Conservation (phyloP, 495 filamentous ascomycete species). For the Daldinia vernicosa region DNA sequence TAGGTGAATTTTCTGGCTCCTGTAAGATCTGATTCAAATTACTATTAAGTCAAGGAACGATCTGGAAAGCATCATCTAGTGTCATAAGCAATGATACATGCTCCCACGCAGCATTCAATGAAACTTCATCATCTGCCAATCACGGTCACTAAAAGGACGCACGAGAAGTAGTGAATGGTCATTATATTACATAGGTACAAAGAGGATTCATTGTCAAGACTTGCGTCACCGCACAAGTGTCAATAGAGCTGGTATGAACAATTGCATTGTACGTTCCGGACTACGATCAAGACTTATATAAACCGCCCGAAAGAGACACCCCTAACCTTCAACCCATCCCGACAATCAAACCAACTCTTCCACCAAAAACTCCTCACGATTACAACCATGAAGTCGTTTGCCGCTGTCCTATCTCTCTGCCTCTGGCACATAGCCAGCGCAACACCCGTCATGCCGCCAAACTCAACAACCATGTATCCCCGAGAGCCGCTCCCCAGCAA, state of each 20-base stretch:
- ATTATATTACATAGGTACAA: neutral
- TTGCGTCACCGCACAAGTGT: neutral
- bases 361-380: neutral
- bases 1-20: neutral
- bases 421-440: slow-evolving; percentile 22
- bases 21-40: neutral
- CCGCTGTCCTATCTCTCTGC: slow-evolving; percentile 2
- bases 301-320: neutral
- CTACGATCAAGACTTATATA: neutral
- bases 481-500: neutral
- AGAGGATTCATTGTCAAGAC: neutral
- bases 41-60: neutral
- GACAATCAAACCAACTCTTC: neutral
- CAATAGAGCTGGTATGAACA: neutral
- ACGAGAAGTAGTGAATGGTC: neutral
- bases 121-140: neutral
- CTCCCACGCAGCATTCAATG: neutral
- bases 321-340: neutral
- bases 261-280: neutral
- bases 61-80: neutral
- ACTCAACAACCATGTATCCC: neutral
- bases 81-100: neutral
- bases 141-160: neutral
- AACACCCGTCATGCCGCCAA: neutral
- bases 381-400: slow-evolving; percentile 10